phyloP scores from a whole-genome alignment of 139 green algal species.

The Chlorella sp. region DNA sequence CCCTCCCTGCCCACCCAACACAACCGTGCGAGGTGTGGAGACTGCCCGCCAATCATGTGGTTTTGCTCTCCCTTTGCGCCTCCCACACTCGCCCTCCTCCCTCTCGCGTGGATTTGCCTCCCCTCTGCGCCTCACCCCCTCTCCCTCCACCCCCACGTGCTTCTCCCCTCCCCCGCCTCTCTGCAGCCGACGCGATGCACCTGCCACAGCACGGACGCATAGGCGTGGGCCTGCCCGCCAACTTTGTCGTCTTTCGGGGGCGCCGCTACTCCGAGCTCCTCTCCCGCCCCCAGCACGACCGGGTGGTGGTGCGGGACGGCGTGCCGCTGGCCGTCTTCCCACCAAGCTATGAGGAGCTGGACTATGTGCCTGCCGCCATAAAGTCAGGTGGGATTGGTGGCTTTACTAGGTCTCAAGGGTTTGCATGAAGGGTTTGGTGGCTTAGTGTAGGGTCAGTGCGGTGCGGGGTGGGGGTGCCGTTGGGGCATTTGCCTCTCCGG shows the following conservation, averaged over 20 bases:
- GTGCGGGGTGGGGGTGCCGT: neutral
- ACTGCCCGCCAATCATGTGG: too few relatives aligned
- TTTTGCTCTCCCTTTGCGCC: too few relatives aligned
- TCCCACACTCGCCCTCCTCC: neutral
- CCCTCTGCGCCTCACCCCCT: neutral
- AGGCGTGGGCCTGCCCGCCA: slow-evolving; percentile 48
- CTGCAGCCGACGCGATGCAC: slow-evolving; percentile 65
- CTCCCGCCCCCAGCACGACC: slow-evolving; percentile 50
- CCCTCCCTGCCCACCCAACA: neutral
- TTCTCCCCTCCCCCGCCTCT: neutral
- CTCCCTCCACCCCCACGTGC: too few relatives aligned
- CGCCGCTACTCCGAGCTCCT: slow-evolving; percentile 73
- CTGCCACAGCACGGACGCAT: slow-evolving; percentile 54
- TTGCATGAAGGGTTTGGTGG: neutral
- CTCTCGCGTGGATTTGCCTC: too few relatives aligned
- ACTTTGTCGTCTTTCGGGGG: slow-evolving; percentile 75
- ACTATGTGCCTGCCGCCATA: slow-evolving; percentile 48
- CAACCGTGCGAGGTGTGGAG: too few relatives aligned
- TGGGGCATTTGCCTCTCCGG: neutral
- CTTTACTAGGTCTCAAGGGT: too few relatives aligned
- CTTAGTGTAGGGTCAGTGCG: too few relatives aligned
- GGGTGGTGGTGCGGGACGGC: slow-evolving; percentile 57
- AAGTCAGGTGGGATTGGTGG: slow-evolving; percentile 5
- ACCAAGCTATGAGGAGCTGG: slow-evolving; percentile 58
- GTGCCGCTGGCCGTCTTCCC: slow-evolving; percentile 17